Evolutionary conservation across 768 basidiomycete species (phyloP).

Genomic region (Lactifluus subvellereus): DNA sequence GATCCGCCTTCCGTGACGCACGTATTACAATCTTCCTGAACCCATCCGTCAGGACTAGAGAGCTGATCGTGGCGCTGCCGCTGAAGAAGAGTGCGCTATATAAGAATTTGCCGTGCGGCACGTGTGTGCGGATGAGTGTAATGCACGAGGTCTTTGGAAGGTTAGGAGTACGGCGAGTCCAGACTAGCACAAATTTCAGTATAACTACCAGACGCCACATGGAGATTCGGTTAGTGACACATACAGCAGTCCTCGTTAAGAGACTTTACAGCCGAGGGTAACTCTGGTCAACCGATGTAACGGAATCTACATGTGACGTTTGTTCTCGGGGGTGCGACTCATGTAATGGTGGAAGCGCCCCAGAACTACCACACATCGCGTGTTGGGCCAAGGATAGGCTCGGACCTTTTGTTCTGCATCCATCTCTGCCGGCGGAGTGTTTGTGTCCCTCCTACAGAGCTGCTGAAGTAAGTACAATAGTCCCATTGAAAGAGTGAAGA

Average conservation of each 20-base stretch:
- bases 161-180: constrained; percentile 12
- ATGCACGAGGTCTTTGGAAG: not conserved
- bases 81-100: no score
- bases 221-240: not conserved
- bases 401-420: not conserved
- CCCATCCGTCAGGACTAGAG: constrained; percentile 1
- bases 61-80: no score
- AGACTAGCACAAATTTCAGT: not conserved
- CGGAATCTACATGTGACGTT: not conserved
- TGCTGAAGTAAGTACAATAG: not conserved
- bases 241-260: constrained; percentile 1
- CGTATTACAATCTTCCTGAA: constrained; percentile 10
- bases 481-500: not conserved
- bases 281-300: not conserved
- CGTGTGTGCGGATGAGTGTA: not conserved
- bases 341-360: no score
- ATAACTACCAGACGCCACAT: not conserved
- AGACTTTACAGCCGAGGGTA: not conserved
- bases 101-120: constrained; percentile 4
- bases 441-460: not conserved
- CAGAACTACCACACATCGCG: no score
- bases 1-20: not conserved
- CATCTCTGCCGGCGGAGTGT: no score
- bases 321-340: not conserved
- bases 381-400: no score